A percentile compares a stretch with the other conserved stretches of the same genome.
phyloP scores from a whole-genome alignment of 495 filamentous ascomycete species.

The Bathelium albidoporum region DNA sequence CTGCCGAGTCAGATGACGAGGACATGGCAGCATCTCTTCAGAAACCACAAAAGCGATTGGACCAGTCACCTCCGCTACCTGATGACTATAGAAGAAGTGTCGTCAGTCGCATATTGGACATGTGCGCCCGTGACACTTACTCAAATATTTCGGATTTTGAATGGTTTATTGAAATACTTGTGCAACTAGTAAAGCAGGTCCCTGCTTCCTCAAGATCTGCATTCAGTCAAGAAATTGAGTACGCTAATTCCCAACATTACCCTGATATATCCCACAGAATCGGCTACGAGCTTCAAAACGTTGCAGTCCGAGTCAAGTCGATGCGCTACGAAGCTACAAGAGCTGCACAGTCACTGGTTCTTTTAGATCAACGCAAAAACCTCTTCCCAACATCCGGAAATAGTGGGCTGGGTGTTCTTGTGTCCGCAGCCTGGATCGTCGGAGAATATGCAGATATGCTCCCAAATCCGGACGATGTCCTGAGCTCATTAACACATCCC shows the following conservation, averaged over 20 bases:
- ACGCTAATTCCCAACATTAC: conserved; percentile 11
- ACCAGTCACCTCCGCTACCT: conserved; percentile 44
- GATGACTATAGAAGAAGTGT: conserved; percentile 74
- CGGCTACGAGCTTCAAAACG: conserved; percentile 73
- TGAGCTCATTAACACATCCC: conserved; percentile 61
- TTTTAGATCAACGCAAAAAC: conserved; percentile 38
- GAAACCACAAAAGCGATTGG: conserved; percentile 23
- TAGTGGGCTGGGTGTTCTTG: conserved; percentile 52
- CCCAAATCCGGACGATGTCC: conserved; percentile 49
- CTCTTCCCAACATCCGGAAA: conserved; percentile 38
- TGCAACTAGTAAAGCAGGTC: conserved; percentile 67
- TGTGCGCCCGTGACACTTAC: conserved; percentile 89
- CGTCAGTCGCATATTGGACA: conserved; percentile 67
- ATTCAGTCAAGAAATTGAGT: conserved; percentile 13
- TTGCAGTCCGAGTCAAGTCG: conserved; percentile 82
- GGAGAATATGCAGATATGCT: conserved; percentile 75
- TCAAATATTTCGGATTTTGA: conserved; percentile 79
- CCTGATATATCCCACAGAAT: conserved; percentile 58
- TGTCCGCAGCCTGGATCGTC: conserved; percentile 67
- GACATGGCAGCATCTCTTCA: conserved; percentile 38
- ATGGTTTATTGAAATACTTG: conserved; percentile 84
- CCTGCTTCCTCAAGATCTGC: conserved; percentile 24
- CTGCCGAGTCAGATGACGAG: conserved; percentile 50
- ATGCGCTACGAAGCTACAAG: conserved; percentile 65
- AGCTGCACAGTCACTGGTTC: conserved; percentile 68